These are phyloP conservation scores for Rhizomucor miehei DNA, from an alignment of 371 early-diverging fungal genomes.

Conservation along the genomic window DNA sequence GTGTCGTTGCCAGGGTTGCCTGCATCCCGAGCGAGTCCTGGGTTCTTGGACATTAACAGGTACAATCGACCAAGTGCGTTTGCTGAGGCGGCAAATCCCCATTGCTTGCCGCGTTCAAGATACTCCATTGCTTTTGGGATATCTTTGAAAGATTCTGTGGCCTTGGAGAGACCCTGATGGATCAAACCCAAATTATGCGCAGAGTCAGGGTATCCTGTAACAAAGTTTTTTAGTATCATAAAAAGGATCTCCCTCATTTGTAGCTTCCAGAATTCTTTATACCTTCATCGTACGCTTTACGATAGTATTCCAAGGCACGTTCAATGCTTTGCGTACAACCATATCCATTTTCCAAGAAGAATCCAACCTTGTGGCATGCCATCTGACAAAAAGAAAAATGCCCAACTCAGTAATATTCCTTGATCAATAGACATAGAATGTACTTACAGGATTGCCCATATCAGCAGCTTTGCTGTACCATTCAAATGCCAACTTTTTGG, in stretches of 20 bases:
- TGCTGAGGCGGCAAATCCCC: slow-evolving; percentile 55
- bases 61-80: slow-evolving; percentile 53
- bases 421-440: no score
- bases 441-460: slow-evolving; percentile 49
- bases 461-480: slow-evolving; percentile 57
- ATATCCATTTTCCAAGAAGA: slow-evolving; percentile 48
- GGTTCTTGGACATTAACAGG: slow-evolving; percentile 44
- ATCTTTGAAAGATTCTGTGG: slow-evolving; percentile 36
- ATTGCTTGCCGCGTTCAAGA: slow-evolving; percentile 49
- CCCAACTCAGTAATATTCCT: no score
- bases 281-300: slow-evolving; percentile 51
- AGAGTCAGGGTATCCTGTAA: slow-evolving; percentile 45
- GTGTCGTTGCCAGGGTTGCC: slow-evolving; percentile 45
- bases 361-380: slow-evolving; percentile 59
- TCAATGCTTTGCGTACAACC: slow-evolving; percentile 42
- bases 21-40: slow-evolving; percentile 37
- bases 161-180: slow-evolving; percentile 47
- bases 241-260: no score
- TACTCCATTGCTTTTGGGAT: slow-evolving; percentile 49
- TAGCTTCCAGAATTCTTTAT: no score
- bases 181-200: slow-evolving; percentile 61
- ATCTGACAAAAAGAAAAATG: slow-evolving; percentile 26
- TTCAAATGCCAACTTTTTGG: slow-evolving; percentile 44
- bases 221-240: no score
- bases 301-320: slow-evolving; percentile 49